A percentile compares a stretch with the other conserved stretches of the same genome.
Conservation (phyloP, 495 filamentous ascomycete species). For the Trichoderma orchidacearum region DNA sequence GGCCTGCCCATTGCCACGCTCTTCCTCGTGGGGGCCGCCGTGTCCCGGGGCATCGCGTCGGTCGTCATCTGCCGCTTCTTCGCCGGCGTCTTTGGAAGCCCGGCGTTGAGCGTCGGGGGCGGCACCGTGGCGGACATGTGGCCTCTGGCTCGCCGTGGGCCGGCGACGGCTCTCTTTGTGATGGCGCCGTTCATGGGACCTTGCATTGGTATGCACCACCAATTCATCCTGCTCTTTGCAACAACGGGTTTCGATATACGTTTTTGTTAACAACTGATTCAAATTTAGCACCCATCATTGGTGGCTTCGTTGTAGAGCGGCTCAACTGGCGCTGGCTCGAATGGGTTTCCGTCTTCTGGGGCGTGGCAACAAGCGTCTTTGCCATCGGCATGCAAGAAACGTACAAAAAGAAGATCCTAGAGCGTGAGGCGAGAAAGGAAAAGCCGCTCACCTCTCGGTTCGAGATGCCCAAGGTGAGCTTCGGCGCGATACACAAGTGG, state of each 20-base stretch:
- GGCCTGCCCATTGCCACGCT: conserved; percentile 35
- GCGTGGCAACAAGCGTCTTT: conserved; percentile 1
- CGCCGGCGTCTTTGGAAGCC: conserved; percentile 41
- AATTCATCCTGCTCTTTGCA: too few relatives aligned
- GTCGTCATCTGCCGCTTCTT: conserved; percentile 44
- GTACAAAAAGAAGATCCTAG: conserved; percentile 8
- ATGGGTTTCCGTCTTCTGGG: conserved; percentile 9
- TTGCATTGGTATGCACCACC: conserved; percentile 26
- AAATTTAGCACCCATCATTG: conserved; percentile 37
- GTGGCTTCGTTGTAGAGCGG: conserved; percentile 41
- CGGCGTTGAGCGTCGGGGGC: conserved; percentile 37
- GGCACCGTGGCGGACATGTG: conserved; percentile 41
- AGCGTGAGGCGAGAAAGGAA: not conserved
- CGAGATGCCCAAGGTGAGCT: not conserved
- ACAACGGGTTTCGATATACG: too few relatives aligned
- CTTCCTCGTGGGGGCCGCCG: conserved; percentile 46
- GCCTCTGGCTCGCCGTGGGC: conserved; percentile 22
- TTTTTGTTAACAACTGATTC: not conserved
- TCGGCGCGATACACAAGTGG: not conserved
- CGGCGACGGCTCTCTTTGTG: conserved; percentile 28
- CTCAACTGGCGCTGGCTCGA: conserved; percentile 49
- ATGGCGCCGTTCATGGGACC: conserved; percentile 45
- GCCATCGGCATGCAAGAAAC: conserved; percentile 4
- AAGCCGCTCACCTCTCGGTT: not conserved
- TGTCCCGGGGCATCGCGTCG: conserved; percentile 37